Evolutionary conservation across 2,329 filamentous ascomycete genomes (phyloP).

Genomic region (Lachnellula arida): DNA sequence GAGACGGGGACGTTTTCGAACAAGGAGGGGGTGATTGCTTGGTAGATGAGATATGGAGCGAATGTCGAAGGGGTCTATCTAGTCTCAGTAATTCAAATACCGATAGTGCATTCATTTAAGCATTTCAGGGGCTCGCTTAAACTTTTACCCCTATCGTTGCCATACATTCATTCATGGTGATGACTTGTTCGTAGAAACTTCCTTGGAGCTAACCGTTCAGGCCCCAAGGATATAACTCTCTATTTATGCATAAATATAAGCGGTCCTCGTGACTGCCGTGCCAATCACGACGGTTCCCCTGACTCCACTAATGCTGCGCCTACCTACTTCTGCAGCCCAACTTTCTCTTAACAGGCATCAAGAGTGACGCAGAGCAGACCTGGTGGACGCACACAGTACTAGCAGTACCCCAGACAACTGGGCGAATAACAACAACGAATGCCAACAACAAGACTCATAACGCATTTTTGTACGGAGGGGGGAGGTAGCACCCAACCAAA

Average conservation of each 20-base stretch:
- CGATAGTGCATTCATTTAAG: too few species aligned
- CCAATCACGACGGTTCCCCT: background rate
- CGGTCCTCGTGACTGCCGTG: background rate
- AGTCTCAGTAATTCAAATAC: too few species aligned
- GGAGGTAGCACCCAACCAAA: background rate
- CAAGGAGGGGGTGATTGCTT: conserved; percentile 11
- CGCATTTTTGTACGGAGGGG: background rate
- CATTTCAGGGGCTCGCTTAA: background rate
- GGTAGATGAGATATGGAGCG: conserved; percentile 1
- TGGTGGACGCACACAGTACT: background rate
- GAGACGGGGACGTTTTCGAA: conserved; percentile 23
- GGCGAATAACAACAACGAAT: background rate
- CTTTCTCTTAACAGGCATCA: background rate
- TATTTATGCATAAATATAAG: background rate
- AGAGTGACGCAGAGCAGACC: background rate
- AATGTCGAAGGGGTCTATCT: too few species aligned
- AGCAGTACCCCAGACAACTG: background rate
- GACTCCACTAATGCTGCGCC: background rate
- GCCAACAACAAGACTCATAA: background rate
- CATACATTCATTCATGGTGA: background rate
- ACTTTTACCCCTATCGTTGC: background rate
- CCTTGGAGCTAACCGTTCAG: background rate
- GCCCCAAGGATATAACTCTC: background rate
- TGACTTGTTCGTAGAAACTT: background rate
- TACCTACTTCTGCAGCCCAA: background rate